Evolutionary conservation across 1,284 basidiomycete species (phyloP), one percentile per base, ranked within the genome.

Genomic region (Ceraceosorus bombacis): DNA sequence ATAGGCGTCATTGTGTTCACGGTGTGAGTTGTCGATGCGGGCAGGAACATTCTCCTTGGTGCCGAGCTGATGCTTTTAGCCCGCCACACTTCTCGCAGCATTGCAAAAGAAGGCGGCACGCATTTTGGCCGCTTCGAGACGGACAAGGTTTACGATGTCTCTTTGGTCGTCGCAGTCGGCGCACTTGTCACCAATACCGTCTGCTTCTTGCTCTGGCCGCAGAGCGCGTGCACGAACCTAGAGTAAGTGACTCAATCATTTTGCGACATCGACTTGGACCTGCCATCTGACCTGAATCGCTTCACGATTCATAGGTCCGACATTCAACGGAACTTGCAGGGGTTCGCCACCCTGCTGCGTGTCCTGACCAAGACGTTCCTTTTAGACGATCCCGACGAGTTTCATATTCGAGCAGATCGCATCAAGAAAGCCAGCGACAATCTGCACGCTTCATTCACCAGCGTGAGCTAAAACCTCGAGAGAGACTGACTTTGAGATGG

Each of bases 61-160:
- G 12, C 37, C 12, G n/a, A 15, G n/a, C 37, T 52, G 13, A 12
- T 3, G 12, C 15, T 46, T 15, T 10, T 4, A 46, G 43, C 43
- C 4, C 43, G 43, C 10, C 43, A 46, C 43, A 9, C 13, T 38
- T 17, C 8, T n/a, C n/a, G 10, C 57, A 58, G 57, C 5, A 81
- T 96, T 46, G 86, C 95, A 63, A 93, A 90, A 73, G 93, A 97
- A 80, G 94, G 93, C 13, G 89, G 87, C 5, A 73, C 87, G 46
- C 80, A 86, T 49, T 88, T 78, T 7, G 78, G 78, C 4, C 63
- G 63, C 17, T 79, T 79, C 57, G 70, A 73, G 41, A 65, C 67
- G 1, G 68, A 74, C 36, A 74, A 77, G 54, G 75, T 78, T 7
- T 67, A 70, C 12, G 77, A 78, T 54, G 70, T 78, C 15, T 61